Conservation (phyloP, 2,329 filamentous ascomycete genomes). For the Ophiocordyceps robertsii region DNA sequence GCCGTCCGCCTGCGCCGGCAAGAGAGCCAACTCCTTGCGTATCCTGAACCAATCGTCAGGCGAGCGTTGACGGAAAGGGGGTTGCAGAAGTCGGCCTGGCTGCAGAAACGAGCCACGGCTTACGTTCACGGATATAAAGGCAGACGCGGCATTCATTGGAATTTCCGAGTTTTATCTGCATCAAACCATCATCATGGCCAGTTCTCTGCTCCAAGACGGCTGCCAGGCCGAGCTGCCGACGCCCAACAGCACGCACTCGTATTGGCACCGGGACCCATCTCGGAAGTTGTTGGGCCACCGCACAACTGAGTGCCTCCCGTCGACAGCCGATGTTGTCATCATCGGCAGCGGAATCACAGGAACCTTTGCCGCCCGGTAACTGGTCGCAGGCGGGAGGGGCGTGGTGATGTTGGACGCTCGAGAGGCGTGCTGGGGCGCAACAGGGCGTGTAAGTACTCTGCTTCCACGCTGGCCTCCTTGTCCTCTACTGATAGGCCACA, state of each 20-base stretch:
- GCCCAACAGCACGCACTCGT: conserved; percentile 47
- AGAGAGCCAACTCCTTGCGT: too few species aligned
- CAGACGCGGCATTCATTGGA: too few species aligned
- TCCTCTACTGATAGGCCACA: too few species aligned
- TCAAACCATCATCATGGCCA: conserved; percentile 14
- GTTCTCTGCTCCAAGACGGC: conserved; percentile 14
- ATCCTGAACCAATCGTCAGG: too few species aligned
- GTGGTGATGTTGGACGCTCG: conserved; percentile 65
- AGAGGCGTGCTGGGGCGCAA: conserved; percentile 73
- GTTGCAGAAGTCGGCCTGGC: too few species aligned
- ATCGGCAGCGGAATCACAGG: conserved; percentile 68
- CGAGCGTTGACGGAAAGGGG: too few species aligned
- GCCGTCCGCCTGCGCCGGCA: too few species aligned
- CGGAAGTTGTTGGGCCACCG: conserved; percentile 50
- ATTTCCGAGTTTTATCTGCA: too few species aligned
- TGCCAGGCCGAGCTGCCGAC: conserved; percentile 46
- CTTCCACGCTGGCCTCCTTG: too few species aligned
- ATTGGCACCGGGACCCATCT: conserved; percentile 62
- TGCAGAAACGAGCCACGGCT: too few species aligned
- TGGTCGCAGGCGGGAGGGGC: conserved; percentile 35
- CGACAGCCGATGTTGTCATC: conserved; percentile 52
- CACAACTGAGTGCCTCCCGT: conserved; percentile 50
- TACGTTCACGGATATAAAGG: too few species aligned
- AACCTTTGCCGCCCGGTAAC: conserved; percentile 52
- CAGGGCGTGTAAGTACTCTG: conserved; percentile 48